phyloP scores from a whole-genome alignment of 768 basidiomycete species.

The Brasilioporus rufonigricans region DNA sequence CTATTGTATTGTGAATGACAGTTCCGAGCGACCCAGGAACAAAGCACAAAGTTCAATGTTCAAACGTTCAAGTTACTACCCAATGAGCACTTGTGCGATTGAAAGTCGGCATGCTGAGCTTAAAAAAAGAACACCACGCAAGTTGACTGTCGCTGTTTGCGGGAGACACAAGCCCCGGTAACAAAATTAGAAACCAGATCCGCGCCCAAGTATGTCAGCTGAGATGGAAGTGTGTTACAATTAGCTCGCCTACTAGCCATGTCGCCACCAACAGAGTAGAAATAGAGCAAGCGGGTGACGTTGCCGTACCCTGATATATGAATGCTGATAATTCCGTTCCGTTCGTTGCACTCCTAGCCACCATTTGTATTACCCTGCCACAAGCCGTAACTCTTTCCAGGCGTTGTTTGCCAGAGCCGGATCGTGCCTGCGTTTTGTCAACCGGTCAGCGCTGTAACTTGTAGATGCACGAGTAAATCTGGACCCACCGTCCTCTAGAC shows the following conservation, averaged over 20 bases:
- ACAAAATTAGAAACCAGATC: not conserved
- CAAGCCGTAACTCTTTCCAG: constrained; percentile 87
- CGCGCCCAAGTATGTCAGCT: not conserved
- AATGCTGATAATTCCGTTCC: not conserved
- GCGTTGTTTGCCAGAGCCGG: constrained; percentile 95
- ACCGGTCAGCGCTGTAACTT: constrained; percentile 3
- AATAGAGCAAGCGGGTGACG: not conserved
- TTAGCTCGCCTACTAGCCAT: not conserved
- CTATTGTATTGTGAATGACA: not conserved
- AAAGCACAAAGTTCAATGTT: too few relatives aligned
- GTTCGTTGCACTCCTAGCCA: constrained; percentile 20
- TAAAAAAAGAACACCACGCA: not conserved
- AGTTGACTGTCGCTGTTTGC: not conserved
- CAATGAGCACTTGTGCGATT: not conserved
- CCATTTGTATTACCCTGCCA: constrained; percentile 69
- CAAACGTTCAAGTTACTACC: not conserved
- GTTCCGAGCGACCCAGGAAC: not conserved
- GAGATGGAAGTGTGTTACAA: not conserved
- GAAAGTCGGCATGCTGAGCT: too few relatives aligned
- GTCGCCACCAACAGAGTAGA: not conserved
- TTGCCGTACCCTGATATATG: constrained; percentile 7
- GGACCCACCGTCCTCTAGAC: constrained; percentile 70
- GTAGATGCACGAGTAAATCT: not conserved
- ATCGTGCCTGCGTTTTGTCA: constrained; percentile 67
- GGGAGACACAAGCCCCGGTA: not conserved